Evolutionary conservation across 2,329 filamentous ascomycete genomes (phyloP).

Genomic region (Pezicula neosporulosa): DNA sequence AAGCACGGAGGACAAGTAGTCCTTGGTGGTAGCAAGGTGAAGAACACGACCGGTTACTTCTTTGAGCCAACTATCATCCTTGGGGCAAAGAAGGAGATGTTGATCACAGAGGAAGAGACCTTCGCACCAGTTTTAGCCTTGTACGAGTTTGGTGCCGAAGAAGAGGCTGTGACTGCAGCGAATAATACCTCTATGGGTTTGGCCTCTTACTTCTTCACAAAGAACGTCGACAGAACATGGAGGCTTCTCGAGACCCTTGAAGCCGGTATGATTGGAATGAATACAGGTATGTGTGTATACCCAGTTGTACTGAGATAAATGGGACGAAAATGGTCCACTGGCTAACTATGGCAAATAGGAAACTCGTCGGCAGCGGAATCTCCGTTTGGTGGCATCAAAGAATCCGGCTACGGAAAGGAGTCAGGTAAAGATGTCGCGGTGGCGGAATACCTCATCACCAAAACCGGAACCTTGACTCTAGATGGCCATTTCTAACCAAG

Average conservation of each 20-base stretch:
- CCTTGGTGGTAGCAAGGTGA: constrained; percentile 54
- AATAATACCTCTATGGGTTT: constrained; percentile 62
- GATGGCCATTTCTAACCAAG: constrained; percentile 45
- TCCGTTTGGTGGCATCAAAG: constrained; percentile 66
- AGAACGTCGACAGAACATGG: constrained; percentile 63
- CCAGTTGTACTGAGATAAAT: no score
- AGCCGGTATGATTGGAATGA: constrained; percentile 67
- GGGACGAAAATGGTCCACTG: background rate
- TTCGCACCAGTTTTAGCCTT: constrained; percentile 64
- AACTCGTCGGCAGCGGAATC: constrained; percentile 64
- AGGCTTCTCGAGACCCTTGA: constrained; percentile 64
- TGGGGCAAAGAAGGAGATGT: constrained; percentile 55
- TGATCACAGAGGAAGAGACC: constrained; percentile 55
- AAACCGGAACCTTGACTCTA: constrained; percentile 62
- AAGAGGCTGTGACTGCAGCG: constrained; percentile 55
- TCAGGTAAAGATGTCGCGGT: constrained; percentile 64
- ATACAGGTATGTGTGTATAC: constrained; percentile 44
- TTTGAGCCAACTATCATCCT: constrained; percentile 66
- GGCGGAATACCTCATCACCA: constrained; percentile 58
- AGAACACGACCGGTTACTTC: constrained; percentile 56
- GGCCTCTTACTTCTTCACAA: constrained; percentile 66
- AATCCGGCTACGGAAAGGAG: constrained; percentile 66
- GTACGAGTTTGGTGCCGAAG: constrained; percentile 63
- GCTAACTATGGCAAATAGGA: constrained; percentile 30
- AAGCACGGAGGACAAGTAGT: constrained; percentile 61